Base-by-base conservation (phyloP, 2,329 filamentous ascomycete genomes). In the Aspergillus jensenii region DNA sequence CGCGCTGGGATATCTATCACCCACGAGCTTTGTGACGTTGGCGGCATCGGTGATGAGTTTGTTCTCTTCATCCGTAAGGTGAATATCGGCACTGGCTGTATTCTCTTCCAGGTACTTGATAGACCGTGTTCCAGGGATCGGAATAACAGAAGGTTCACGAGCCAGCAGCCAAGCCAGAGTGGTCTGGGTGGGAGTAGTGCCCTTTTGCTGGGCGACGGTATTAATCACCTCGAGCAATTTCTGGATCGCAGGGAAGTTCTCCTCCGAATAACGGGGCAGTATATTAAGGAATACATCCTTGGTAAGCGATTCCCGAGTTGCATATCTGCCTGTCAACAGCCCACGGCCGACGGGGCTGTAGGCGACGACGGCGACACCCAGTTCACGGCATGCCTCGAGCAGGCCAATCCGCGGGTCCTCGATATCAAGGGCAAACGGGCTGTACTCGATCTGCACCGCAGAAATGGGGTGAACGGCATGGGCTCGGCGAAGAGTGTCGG, bases 161-260 rank as follows among this genome's bases (percentile, higher is more conserved):
- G 80, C 80, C 61, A 86, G 65, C 49, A 89, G 62, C 87, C 87
- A 89, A 0, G 86, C 86, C 27, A 89, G 73, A 1, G 83, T 81
- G 52, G 90, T 67, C 67, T 90, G 82, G 3, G 78, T 78, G 0
- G 83, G 65, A 0, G 84, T 86, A 27, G 76, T 77, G 2, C 75
- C 78, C 71, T 87, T 88, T 65, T 74, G 75, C 51, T 75, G 71
- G 1, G 84, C 84, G 3, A 87, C 66, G 9, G 62, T 73, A 0
- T 68, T 67, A 48, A 88, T 77, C 11, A 69, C 69, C 31, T 82
- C 79, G 4, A 85, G 79, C 2, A 87, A 68, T 59, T 76, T 73
- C 11, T 86, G 59, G 61, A 87, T 88, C 67, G 82, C 81, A 6
- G 70, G 71, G 63, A 86, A 81, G 62, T 87, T 83, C 48, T 81